Evolutionary conservation across 306 rosid genomes (phyloP).

Genomic region (Glycine soja): DNA sequence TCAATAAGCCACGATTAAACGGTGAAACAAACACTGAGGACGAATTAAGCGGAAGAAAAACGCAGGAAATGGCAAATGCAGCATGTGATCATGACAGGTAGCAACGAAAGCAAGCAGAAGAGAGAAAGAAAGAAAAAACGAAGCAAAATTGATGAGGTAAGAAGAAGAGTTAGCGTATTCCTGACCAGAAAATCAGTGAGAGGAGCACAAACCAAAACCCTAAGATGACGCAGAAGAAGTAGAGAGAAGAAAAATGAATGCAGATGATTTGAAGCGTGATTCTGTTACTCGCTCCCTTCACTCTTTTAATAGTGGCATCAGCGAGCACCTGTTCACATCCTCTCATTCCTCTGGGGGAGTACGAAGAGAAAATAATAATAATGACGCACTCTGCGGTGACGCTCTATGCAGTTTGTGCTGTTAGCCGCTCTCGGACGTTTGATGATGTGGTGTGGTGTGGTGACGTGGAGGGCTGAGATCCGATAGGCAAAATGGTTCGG

Average conservation of each 20-base stretch:
- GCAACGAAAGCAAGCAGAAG: too few species aligned
- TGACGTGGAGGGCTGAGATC: not conserved
- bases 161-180: not conserved
- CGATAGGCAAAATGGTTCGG: not conserved
- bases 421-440: not conserved
- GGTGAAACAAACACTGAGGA: not conserved
- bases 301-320: constrained; percentile 14
- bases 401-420: not conserved
- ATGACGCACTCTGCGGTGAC: not conserved
- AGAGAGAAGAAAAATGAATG: not conserved
- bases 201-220: constrained; percentile 33
- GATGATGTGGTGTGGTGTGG: not conserved
- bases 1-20: not conserved
- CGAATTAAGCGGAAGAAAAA: not conserved
- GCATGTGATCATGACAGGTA: constrained; percentile 7
- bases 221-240: not conserved
- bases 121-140: too few species aligned
- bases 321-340: not conserved
- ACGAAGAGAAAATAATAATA: not conserved
- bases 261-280: not conserved
- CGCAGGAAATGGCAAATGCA: constrained; percentile 6
- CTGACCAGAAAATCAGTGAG: constrained; percentile 28
- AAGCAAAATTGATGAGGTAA: not conserved
- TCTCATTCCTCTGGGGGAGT: not conserved
- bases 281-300: not conserved